phyloP scores from a whole-genome alignment of 306 rosid species.

The Casuarina cunninghamiana region DNA sequence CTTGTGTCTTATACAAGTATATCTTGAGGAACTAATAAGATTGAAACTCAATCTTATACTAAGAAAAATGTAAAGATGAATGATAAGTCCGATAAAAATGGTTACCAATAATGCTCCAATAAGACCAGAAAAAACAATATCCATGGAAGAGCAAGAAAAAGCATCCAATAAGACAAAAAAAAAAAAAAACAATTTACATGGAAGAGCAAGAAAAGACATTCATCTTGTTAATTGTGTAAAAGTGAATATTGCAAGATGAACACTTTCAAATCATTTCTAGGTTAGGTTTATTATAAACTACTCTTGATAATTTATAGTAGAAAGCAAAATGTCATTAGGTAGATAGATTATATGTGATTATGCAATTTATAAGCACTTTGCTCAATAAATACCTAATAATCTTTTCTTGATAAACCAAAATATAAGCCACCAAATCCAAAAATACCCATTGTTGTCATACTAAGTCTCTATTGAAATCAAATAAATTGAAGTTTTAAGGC shows the following conservation, averaged over 20 bases:
- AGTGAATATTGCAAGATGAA: background rate
- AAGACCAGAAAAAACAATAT: too few species aligned
- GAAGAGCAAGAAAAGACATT: background rate
- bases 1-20: slow-evolving; percentile 72
- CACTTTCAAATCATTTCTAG: background rate
- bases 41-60: slow-evolving; percentile 17
- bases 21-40: slow-evolving; percentile 28
- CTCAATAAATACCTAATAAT: background rate
- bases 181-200: background rate
- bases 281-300: background rate
- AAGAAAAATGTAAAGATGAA: slow-evolving; percentile 3
- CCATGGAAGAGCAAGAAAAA: too few species aligned
- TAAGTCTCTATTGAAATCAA: background rate
- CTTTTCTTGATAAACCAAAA: background rate
- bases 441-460: background rate
- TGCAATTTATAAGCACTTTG: background rate
- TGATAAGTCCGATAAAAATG: background rate
- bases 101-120: background rate
- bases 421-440: background rate
- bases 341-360: background rate
- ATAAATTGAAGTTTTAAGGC: background rate
- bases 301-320: background rate
- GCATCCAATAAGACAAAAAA: background rate
- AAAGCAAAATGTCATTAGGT: background rate
- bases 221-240: background rate